These are phyloP conservation scores for Blastomyces gilchristii DNA, from an alignment of 2,329 filamentous ascomycete species.

Conservation along the genomic window DNA sequence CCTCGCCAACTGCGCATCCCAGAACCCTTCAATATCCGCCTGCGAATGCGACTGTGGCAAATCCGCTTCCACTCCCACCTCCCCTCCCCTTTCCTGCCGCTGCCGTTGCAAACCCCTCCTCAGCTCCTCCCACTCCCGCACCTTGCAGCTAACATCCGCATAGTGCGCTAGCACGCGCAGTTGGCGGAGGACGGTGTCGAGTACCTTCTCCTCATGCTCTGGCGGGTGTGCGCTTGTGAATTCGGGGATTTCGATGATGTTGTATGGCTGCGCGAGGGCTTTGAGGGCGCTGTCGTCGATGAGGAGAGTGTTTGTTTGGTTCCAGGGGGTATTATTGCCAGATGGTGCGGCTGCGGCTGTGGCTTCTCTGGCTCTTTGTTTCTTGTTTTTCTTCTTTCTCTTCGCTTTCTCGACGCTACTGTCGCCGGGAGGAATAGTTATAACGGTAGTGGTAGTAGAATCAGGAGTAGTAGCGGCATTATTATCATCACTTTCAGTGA, in stretches of 20 bases:
- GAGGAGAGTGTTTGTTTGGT: conserved; percentile 77
- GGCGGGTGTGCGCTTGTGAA: conserved; percentile 44
- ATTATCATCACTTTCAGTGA: conserved; percentile 10
- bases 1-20: conserved; percentile 1
- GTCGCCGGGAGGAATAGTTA: no score
- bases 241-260: conserved; percentile 70
- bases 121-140: conserved; percentile 27
- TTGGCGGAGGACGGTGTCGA: conserved; percentile 43
- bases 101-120: not conserved
- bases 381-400: conserved; percentile 3
- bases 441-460: not conserved
- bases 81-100: not conserved
- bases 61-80: not conserved
- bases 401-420: not conserved
- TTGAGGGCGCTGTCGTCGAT: conserved; percentile 80
- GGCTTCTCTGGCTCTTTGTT: not conserved
- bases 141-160: conserved; percentile 38
- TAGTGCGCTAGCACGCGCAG: conserved; percentile 43
- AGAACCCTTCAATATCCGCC: conserved; percentile 5
- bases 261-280: conserved; percentile 70
- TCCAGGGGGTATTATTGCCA: conserved; percentile 42
- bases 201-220: conserved; percentile 33
- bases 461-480: conserved; percentile 1
- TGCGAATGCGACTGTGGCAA: conserved; percentile 1
- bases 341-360: not conserved